Evolutionary conservation across 257 asterid genomes (phyloP).

Genomic region (Solanum megistacrolobum): DNA sequence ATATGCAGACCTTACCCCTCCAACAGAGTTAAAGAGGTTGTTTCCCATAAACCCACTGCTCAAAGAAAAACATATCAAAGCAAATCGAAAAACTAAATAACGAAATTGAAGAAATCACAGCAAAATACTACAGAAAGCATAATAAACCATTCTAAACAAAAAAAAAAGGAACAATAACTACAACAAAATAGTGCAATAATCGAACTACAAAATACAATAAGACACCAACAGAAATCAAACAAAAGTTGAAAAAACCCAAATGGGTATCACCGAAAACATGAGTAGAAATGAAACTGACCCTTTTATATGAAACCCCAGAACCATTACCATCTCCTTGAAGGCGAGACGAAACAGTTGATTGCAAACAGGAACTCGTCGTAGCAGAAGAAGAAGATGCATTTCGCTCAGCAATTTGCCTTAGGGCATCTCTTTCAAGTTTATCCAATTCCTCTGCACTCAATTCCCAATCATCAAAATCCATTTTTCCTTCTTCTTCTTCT

Average conservation of each 20-base stretch:
- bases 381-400: conserved; percentile 40
- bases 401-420: conserved; percentile 52
- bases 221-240: background rate
- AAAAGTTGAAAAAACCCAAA: background rate
- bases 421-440: conserved; percentile 63
- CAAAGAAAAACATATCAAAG: background rate
- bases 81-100: background rate
- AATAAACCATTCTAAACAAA: background rate
- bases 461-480: conserved; percentile 74
- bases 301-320: background rate
- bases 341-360: background rate
- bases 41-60: background rate
- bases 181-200: background rate
- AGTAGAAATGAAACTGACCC: background rate
- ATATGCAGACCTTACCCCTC: background rate
- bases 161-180: background rate
- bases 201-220: background rate
- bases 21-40: background rate
- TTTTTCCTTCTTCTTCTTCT: background rate
- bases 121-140: background rate
- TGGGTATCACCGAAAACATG: background rate
- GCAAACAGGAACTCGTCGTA: conserved; percentile 11
- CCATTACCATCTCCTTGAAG: background rate
- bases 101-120: background rate
- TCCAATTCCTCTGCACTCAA: conserved; percentile 69